phyloP scores from a whole-genome alignment of 371 early-diverging fungal species.

The Synchytrium microbalum region DNA sequence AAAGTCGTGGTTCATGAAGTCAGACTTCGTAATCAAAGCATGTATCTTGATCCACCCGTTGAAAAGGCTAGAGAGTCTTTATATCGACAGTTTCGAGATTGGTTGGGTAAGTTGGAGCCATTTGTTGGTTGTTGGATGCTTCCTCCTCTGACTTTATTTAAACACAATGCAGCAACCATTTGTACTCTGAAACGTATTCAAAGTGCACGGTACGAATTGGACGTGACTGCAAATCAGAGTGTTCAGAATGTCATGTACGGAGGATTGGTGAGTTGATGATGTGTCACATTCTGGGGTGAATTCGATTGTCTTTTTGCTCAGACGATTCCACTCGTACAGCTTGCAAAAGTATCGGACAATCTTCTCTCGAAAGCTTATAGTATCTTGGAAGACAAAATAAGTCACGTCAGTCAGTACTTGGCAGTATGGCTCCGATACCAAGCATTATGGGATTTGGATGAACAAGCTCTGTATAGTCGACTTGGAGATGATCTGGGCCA shows the following conservation, averaged over 20 bases:
- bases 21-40: conserved; percentile 84
- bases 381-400: conserved; percentile 70
- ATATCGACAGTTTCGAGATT: conserved; percentile 85
- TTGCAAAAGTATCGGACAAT: conserved; percentile 14
- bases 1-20: conserved; percentile 68
- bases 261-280: conserved; percentile 8
- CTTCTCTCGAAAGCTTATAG: conserved; percentile 61
- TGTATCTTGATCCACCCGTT: conserved; percentile 92
- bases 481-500: conserved; percentile 85
- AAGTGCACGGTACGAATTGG: conserved; percentile 86
- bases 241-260: conserved; percentile 12
- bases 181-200: conserved; percentile 51
- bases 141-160: too few relatives aligned
- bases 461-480: conserved; percentile 65
- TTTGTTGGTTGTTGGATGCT: too few relatives aligned
- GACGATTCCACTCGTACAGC: conserved; percentile 13
- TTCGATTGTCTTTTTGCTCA: conserved; percentile 1
- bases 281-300: conserved; percentile 17
- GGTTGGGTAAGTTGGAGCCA: conserved; percentile 48
- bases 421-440: conserved; percentile 96
- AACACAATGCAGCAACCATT: conserved; percentile 22
- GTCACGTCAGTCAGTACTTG: conserved; percentile 77
- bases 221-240: conserved; percentile 47
- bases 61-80: conserved; percentile 86
- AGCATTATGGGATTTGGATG: conserved; percentile 93